Base-by-base conservation (phyloP, 177 flowering plant genomes). In the Telopea speciosissima region DNA sequence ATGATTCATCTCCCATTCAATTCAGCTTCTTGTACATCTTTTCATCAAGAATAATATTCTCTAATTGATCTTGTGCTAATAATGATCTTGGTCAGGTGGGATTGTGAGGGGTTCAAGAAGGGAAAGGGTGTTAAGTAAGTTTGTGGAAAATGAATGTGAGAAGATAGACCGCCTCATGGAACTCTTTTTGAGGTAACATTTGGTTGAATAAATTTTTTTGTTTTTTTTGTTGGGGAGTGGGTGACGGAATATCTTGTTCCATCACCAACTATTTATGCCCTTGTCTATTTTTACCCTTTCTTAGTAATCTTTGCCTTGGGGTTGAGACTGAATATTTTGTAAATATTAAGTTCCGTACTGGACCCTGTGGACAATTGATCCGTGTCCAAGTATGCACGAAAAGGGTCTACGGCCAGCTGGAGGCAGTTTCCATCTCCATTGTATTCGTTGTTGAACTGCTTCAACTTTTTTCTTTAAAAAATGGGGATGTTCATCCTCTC, bases 141-240 rank as follows among this genome's bases (percentile, higher is more conserved):
- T 96, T 78, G 89, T 91, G 66, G 99, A 93, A 73, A 91, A 82
- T 78, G 99, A 96, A 74, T 91, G 82, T 73, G 99, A 96, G 82
- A 96, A 96, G 86, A 88, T 96, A 73, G 99, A 96, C 70, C 81
- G 99, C 66, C 92, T 96, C 65, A 91, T 96, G 98, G 97, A 96
- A 78, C 96, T 93, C 14, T 90, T 88, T 79, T 75, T 86, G 76
- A 93, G 99, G 99, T 93, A 71, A 69, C 65, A 54, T 6, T 28
- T 40, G 22, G 23, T 13, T 25, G 12, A 36, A 67, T 62, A 28
- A 28, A n/a, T n/a, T n/a, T n/a, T 11, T 24, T 36, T 17, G 54
- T 8, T 5, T 23, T 17, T 0, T n/a, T 56, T 1, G 5, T 21
- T 4, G 58, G 58, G 21, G 58, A 52, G 21, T 12, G 40, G 8